These are phyloP conservation scores for Talaromyces sp. DNA, from an alignment of 2,329 filamentous ascomycete genomes.

Conservation along the genomic window DNA sequence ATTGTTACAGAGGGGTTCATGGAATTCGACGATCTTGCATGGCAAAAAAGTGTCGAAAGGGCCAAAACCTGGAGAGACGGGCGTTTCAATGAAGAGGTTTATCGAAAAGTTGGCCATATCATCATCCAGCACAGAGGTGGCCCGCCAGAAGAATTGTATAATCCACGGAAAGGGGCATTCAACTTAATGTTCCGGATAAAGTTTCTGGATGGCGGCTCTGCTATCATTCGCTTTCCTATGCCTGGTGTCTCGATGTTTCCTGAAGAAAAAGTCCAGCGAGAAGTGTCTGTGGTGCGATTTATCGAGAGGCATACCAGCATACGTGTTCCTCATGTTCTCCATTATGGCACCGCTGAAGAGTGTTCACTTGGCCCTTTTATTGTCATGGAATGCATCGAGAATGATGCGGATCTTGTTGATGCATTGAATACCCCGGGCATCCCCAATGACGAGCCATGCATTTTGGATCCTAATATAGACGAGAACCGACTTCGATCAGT, in stretches of 20 bases:
- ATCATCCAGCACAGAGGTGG: too few relatives aligned
- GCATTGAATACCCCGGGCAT: neutral
- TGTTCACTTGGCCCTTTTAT: neutral
- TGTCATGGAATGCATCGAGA: neutral
- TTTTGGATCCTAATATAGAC: slow-evolving; percentile 14
- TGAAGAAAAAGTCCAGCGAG: slow-evolving; percentile 24
- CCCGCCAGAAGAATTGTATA: slow-evolving; percentile 8
- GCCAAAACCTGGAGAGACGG: too few relatives aligned
- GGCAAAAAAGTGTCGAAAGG: too few relatives aligned
- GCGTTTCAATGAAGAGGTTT: too few relatives aligned
- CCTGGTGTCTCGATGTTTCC: slow-evolving; percentile 22
- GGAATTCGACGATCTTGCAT: too few relatives aligned
- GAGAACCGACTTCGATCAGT: slow-evolving; percentile 14
- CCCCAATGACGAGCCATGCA: neutral
- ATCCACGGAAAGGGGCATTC: slow-evolving; percentile 19
- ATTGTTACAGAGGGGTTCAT: too few relatives aligned
- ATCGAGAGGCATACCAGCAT: slow-evolving; percentile 19
- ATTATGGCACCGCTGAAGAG: neutral
- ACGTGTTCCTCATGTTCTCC: slow-evolving; percentile 13
- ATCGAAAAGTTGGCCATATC: too few relatives aligned
- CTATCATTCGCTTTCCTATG: slow-evolving; percentile 18
- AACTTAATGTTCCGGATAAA: slow-evolving; percentile 27
- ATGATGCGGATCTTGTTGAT: neutral
- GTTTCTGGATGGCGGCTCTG: slow-evolving; percentile 17
- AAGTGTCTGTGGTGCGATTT: slow-evolving; percentile 22